Percentiles rank a stretch among this genome's conserved stretches.
phyloP scores from a whole-genome alignment of 805 yeast species.

The Hanseniaspora jakobsenii region DNA sequence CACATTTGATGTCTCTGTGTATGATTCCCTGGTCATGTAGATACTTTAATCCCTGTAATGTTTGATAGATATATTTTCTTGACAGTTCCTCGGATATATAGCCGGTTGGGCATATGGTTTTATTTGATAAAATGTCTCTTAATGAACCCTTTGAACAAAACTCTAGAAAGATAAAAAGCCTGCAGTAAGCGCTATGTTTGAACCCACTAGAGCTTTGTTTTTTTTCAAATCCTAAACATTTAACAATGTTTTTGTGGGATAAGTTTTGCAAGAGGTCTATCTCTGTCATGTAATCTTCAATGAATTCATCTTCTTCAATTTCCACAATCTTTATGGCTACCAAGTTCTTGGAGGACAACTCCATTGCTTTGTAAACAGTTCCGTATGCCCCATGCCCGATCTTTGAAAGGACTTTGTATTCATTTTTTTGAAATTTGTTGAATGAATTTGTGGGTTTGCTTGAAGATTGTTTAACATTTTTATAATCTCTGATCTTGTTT shows the following conservation, averaged over 20 bases:
- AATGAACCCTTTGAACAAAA: constrained; percentile 62
- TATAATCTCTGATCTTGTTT: too few species aligned
- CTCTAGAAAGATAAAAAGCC: constrained; percentile 64
- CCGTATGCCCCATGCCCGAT: constrained; percentile 92
- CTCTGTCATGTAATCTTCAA: constrained; percentile 46
- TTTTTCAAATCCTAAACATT: constrained; percentile 81
- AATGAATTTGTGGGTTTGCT: too few species aligned
- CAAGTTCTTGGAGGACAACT: constrained; percentile 49
- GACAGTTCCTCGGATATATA: constrained; percentile 51
- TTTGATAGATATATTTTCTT: constrained; percentile 52
- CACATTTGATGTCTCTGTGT: constrained; percentile 90
- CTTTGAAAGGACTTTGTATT: constrained; percentile 42
- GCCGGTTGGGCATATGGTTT: constrained; percentile 21
- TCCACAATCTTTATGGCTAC: constrained; percentile 73
- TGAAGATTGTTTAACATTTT: too few species aligned
- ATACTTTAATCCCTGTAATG: constrained; percentile 57
- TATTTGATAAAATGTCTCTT: constrained; percentile 29
- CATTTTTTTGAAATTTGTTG: too few species aligned
- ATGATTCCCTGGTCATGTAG: constrained; percentile 69
- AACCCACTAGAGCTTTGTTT: constrained; percentile 33
- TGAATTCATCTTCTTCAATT: constrained; percentile 57
- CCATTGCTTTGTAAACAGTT: constrained; percentile 64
- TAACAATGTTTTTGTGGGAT: constrained; percentile 80
- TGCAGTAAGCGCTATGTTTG: constrained; percentile 20
- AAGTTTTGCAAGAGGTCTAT: constrained; percentile 64